Percentiles rank a stretch among this genome's conserved stretches.
Evolutionary conservation across 495 filamentous ascomycete species (phyloP).

Genomic region (Physcia stellaris): DNA sequence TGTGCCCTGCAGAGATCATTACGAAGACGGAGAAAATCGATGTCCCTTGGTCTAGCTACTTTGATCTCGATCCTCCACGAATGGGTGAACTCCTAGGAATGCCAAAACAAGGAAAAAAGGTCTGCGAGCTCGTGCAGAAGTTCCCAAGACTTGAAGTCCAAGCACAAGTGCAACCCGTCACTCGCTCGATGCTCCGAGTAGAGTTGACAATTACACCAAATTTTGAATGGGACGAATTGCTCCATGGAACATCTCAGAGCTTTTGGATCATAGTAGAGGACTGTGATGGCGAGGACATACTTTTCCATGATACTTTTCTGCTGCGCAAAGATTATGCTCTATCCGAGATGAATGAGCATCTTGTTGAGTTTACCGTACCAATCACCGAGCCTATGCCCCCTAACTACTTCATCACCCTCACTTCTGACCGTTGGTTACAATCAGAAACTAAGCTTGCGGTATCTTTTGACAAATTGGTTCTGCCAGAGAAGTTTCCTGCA

Average conservation of each 20-base stretch:
- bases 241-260: conserved; percentile 78
- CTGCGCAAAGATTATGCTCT: conserved; percentile 74
- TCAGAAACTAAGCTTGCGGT: conserved; percentile 88
- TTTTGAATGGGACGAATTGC: conserved; percentile 86
- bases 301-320: conserved; percentile 92
- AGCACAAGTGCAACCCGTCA: conserved; percentile 87
- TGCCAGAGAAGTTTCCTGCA: conserved; percentile 90
- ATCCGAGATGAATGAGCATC: conserved; percentile 73
- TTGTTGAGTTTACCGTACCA: conserved; percentile 94
- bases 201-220: conserved; percentile 89
- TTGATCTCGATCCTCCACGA: conserved; percentile 91
- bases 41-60: conserved; percentile 85
- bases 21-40: conserved; percentile 89
- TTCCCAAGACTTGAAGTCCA: conserved; percentile 88
- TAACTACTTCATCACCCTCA: conserved; percentile 90
- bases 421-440: conserved; percentile 97
- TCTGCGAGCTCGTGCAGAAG: conserved; percentile 75
- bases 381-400: conserved; percentile 97
- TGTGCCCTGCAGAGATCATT: conserved; percentile 70
- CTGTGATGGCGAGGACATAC: conserved; percentile 89
- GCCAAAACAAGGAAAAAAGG: conserved; percentile 75
- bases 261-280: conserved; percentile 98
- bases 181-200: conserved; percentile 86
- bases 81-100: conserved; percentile 91
- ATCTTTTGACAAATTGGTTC: conserved; percentile 84